Percentiles rank a stretch among this genome's conserved stretches.
Conservation (phyloP, 2,329 filamentous ascomycete species). For the Penicillium brevicompactum region DNA sequence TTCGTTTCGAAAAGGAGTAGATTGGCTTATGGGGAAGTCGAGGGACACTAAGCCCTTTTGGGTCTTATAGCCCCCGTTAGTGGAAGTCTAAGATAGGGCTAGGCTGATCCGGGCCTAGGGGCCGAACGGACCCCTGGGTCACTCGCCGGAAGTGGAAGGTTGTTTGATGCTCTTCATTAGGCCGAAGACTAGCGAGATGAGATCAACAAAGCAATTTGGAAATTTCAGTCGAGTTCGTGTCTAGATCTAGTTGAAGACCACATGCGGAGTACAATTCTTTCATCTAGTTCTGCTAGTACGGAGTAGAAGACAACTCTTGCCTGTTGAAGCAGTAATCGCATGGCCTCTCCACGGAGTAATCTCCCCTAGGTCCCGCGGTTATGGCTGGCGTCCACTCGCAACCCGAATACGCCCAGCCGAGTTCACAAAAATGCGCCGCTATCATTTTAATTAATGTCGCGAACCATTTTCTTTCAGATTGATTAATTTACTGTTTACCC, state of each 20-base stretch:
- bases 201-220: neutral
- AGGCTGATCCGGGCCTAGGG: slow-evolving; percentile 4
- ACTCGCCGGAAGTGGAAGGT: slow-evolving; percentile 1
- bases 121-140: slow-evolving; percentile 8
- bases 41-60: neutral
- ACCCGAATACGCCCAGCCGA: neutral
- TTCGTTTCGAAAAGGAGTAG: neutral
- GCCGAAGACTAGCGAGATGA: slow-evolving; percentile 4
- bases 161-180: slow-evolving; percentile 7
- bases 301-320: neutral
- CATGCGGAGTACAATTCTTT: neutral
- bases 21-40: neutral
- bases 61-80: neutral
- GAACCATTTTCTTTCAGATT: slow-evolving; percentile 2
- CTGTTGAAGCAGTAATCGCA: too few species aligned
- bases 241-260: neutral
- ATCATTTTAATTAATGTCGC: neutral
- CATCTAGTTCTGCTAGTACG: neutral
- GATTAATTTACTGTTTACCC: neutral
- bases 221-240: neutral
- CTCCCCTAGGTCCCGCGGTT: slow-evolving; percentile 4
- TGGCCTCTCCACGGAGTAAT: neutral
- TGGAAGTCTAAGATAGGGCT: neutral
- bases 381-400: neutral
- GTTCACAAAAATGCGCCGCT: neutral